Percentiles rank a stretch among this genome's conserved stretches.
Conservation (phyloP, 108 stramenopile genomes). For the Nannochloropsis gaditana region DNA sequence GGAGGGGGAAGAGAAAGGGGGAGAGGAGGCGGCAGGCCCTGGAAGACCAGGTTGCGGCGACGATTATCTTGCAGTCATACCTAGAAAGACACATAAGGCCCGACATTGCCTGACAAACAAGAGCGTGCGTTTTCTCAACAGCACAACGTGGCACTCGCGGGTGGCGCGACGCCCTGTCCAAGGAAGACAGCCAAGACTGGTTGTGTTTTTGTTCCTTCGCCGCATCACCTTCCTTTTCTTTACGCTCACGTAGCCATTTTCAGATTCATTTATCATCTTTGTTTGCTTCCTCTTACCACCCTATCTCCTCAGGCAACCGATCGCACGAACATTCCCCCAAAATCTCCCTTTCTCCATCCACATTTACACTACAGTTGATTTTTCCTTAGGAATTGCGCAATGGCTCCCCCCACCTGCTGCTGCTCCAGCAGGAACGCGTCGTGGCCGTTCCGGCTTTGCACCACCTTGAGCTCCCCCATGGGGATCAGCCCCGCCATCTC, state of each 20-base stretch:
- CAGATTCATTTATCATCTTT: no score
- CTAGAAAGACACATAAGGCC: background rate
- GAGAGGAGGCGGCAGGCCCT: background rate
- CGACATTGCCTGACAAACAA: background rate
- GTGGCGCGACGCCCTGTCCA: no score
- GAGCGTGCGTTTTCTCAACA: no score
- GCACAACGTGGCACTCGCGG: no score
- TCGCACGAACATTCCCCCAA: no score
- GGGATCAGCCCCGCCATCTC: slow-evolving; percentile 66
- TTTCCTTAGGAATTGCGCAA: slow-evolving; percentile 64
- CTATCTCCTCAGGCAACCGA: no score
- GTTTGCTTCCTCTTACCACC: no score
- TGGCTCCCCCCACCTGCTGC: slow-evolving; percentile 71
- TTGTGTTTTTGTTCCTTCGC: no score
- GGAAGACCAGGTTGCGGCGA: background rate
- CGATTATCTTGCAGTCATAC: background rate
- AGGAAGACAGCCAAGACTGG: no score
- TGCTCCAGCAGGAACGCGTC: slow-evolving; percentile 90
- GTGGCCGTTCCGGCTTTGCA: slow-evolving; percentile 76
- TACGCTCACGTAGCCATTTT: no score
- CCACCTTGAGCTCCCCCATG: slow-evolving; percentile 62
- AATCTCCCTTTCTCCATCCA: background rate
- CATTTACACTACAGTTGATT: background rate
- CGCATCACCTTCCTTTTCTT: no score
- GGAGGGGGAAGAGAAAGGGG: slow-evolving; percentile 8